These are phyloP conservation scores for Collybia nuda DNA, from an alignment of 768 basidiomycete genomes.

Conservation along the genomic window DNA sequence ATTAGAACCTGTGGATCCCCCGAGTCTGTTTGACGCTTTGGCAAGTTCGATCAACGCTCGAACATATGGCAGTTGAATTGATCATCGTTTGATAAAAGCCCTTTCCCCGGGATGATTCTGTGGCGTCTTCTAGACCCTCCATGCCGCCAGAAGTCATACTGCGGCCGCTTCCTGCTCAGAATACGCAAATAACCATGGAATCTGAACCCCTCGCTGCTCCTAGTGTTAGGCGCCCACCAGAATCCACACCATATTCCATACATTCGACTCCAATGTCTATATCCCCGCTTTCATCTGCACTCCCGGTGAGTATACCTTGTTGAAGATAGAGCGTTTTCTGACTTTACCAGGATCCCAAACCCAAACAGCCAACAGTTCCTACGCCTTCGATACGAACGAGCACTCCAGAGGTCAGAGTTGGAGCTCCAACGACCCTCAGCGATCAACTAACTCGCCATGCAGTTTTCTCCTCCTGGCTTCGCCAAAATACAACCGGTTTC, in stretches of 20 bases:
- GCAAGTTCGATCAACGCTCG: conserved; percentile 10
- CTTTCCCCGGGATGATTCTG: background rate
- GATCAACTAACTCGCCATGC: too few species aligned
- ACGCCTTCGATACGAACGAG: too few species aligned
- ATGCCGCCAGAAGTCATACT: background rate
- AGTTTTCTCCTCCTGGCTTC: too few species aligned
- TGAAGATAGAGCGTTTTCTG: background rate
- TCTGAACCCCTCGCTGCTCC: too few species aligned
- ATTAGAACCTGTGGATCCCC: conserved; percentile 13
- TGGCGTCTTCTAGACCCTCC: conserved; percentile 4
- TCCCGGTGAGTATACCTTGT: background rate
- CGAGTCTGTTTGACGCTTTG: conserved; percentile 3
- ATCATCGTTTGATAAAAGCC: background rate
- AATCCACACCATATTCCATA: background rate
- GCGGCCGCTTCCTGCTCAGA: too few species aligned
- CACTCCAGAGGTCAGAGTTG: too few species aligned
- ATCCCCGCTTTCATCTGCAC: conserved; percentile 6
- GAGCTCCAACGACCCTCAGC: too few species aligned
- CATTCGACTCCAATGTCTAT: conserved; percentile 7
- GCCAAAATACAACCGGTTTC: background rate
- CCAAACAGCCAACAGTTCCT: too few species aligned
- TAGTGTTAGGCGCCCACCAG: background rate
- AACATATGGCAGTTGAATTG: background rate
- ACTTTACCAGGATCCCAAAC: background rate
- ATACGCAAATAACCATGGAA: too few species aligned